Evolutionary conservation across 352 stramenopile genomes (phyloP).

Genomic region (Thalassiosira hispida): DNA sequence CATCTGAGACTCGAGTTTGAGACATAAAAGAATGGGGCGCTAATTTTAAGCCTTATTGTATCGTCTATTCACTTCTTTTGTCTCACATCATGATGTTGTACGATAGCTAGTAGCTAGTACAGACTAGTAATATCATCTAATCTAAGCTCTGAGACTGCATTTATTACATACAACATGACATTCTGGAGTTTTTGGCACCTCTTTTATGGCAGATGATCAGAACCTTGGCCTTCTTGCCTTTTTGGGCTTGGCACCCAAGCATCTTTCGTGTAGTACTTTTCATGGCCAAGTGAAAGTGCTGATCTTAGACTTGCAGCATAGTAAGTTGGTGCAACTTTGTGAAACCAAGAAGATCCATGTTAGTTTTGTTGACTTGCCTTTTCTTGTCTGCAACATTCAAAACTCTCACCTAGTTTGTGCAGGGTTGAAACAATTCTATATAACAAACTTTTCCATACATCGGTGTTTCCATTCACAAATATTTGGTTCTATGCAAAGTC

Average conservation of each 20-base stretch:
- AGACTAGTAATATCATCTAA: too few relatives aligned
- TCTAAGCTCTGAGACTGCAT: too few relatives aligned
- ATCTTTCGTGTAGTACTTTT: slow-evolving; percentile 42
- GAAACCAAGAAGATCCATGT: background rate
- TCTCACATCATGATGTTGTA: too few relatives aligned
- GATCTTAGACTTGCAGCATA: slow-evolving; percentile 30
- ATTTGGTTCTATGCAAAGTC: slow-evolving; percentile 20
- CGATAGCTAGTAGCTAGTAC: too few relatives aligned
- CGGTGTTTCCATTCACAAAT: slow-evolving; percentile 24
- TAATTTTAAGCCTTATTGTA: too few relatives aligned
- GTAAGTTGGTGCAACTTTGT: slow-evolving; percentile 34
- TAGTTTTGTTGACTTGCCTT: background rate
- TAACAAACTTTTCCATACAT: slow-evolving; percentile 24
- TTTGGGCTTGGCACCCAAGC: slow-evolving; percentile 15
- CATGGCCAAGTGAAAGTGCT: slow-evolving; percentile 22
- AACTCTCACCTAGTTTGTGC: slow-evolving; percentile 38
- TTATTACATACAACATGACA: too few relatives aligned
- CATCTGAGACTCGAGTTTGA: too few relatives aligned
- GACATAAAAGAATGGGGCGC: too few relatives aligned
- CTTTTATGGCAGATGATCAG: too few relatives aligned
- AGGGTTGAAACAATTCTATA: slow-evolving; percentile 26
- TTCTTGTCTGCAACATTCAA: background rate
- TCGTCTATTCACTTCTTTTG: too few relatives aligned
- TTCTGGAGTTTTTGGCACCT: too few relatives aligned
- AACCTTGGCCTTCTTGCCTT: too few relatives aligned